Evolutionary conservation across 2,329 filamentous ascomycete species (phyloP), one percentile per base, ranked within the genome.

Genomic region (Alternaria gaisen): DNA sequence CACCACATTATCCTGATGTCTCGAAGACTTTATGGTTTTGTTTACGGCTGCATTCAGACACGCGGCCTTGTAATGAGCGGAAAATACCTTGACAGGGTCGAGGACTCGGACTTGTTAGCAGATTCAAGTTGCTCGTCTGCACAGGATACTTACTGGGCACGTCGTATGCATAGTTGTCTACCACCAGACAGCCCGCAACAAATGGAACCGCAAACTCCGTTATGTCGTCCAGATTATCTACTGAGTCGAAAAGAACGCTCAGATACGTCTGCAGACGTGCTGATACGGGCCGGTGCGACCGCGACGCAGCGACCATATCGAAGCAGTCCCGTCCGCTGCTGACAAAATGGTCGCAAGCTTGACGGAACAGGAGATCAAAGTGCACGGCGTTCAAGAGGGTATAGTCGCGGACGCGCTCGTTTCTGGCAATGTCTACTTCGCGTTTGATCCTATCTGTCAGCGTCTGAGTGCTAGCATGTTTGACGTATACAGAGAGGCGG

Each of bases 101-200:
- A 51, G 18, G 26, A 51, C 47, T 51, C 9, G 11, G 8, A 2
- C 16, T 8, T 40, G 34, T 51, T 40, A 51, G 47, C 32, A 36
- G 12, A 51, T 26, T 36, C 18, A 26, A 51, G 44, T 26, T 18
- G n/a, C 32, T 18, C 10, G 26, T 47, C 26, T 26, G 32, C 32
- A 36, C 6, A 26, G 36, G 30, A 51, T 26, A 51, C 47, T 51
- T 10, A 51, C 47, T 11, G 20, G 47, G 47, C 18, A 51, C 47
- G 34, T 51, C 47, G 32, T 51, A 51, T 28, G 32, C 32, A 51
- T 51, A 51, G 47, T 51, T 51, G 11, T 51, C 47, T 40, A 51
- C 14, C 36, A n/a, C 47, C 18, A 51, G 32, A 40, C 32, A 51
- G 24, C 32, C 47, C 16, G 32, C 47, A 26, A 51, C 32, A 28